Conservation (phyloP, 768 basidiomycete genomes). For the Melanogaster broomeanus region DNA sequence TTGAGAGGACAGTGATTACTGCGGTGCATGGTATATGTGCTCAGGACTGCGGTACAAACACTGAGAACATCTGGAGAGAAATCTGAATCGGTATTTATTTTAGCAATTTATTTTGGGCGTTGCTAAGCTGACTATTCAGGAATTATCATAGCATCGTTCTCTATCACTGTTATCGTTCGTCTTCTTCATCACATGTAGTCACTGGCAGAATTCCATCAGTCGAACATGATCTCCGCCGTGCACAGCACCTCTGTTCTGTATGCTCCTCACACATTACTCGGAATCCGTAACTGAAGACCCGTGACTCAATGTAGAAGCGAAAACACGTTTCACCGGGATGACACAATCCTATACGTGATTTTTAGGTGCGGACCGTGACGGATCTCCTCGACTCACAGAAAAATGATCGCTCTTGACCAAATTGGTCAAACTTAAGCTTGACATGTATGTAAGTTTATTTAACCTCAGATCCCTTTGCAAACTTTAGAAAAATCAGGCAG, state of each 20-base stretch:
- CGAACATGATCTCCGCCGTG: constrained; percentile 11
- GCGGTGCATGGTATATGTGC: constrained; percentile 36
- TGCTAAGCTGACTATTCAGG: not conserved
- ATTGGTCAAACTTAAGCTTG: constrained; percentile 25
- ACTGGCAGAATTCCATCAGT: constrained; percentile 5
- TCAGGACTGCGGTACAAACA: constrained; percentile 24
- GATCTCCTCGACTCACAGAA: not conserved
- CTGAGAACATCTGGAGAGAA: constrained; percentile 35
- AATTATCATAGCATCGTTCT: constrained; percentile 3
- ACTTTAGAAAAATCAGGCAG: constrained; percentile 15
- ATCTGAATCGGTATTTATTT: constrained; percentile 21
- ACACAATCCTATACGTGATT: constrained; percentile 1
- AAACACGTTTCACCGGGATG: constrained; percentile 7
- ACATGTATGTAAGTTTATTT: constrained; percentile 22
- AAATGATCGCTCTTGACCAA: constrained; percentile 4
- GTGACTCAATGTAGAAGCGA: constrained; percentile 5
- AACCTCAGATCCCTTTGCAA: not conserved
- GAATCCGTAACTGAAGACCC: constrained; percentile 1
- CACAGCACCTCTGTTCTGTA: not conserved
- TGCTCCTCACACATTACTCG: not conserved
- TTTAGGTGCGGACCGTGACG: not conserved
- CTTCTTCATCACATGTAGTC: constrained; percentile 18
- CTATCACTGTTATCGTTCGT: constrained; percentile 6
- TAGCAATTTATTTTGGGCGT: constrained; percentile 1
- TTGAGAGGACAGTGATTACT: constrained; percentile 52